Evolutionary conservation across 257 asterid genomes (phyloP).

Genomic region (Przewalskia tangutica): DNA sequence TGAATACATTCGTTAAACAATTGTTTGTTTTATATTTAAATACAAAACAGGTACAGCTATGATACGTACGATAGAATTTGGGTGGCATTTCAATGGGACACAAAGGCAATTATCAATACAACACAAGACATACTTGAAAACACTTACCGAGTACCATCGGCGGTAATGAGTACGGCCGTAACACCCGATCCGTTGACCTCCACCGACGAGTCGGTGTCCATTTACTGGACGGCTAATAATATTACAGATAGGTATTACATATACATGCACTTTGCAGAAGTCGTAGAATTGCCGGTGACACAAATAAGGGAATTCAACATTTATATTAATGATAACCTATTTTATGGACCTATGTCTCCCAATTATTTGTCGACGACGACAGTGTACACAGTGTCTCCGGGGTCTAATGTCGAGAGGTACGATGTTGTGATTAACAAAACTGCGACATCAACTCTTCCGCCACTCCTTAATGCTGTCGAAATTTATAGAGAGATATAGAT

Average conservation of each 20-base stretch:
- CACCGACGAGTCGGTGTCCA: neutral
- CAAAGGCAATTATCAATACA: neutral
- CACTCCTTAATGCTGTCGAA: conserved; percentile 10
- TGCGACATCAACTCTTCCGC: conserved; percentile 8
- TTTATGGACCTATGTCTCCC: neutral
- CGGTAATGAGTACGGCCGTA: conserved; percentile 10
- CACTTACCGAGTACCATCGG: neutral
- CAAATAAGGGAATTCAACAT: conserved; percentile 7
- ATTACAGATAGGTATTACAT: neutral
- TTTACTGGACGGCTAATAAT: neutral
- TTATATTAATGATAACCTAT: neutral
- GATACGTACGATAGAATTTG: conserved; percentile 20
- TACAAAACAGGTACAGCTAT: conserved; percentile 10
- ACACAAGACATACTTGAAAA: neutral
- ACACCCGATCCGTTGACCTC: neutral
- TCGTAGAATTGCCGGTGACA: neutral
- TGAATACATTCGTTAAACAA: neutral
- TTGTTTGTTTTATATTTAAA: neutral
- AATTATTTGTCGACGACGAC: neutral
- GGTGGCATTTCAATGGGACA: neutral
- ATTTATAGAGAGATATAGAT: neutral
- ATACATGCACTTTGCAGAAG: conserved; percentile 16
- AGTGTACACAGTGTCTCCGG: neutral
- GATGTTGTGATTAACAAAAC: neutral
- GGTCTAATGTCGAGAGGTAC: neutral